These are phyloP conservation scores for Kalmusia sp. DNA, from an alignment of 2,329 filamentous ascomycete genomes.

Conservation along the genomic window DNA sequence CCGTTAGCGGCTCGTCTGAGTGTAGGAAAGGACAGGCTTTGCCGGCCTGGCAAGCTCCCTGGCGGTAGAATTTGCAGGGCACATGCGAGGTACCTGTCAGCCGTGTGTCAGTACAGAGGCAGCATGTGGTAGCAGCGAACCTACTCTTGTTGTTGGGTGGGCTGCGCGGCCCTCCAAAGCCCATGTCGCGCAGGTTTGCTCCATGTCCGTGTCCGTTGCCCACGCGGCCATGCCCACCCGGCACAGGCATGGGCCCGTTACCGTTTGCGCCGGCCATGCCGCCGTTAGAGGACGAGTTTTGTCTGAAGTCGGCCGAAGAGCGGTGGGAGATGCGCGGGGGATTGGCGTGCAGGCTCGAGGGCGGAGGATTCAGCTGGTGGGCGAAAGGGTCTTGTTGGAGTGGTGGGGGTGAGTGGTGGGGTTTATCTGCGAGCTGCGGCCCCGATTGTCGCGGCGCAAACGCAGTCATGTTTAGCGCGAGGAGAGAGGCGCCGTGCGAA, in stretches of 20 bases:
- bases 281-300: constrained; percentile 33
- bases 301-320: constrained; percentile 40
- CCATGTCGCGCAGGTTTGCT: constrained; percentile 45
- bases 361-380: constrained; percentile 35
- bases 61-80: constrained; percentile 98
- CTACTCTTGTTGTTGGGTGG: constrained; percentile 59
- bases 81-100: constrained; percentile 88
- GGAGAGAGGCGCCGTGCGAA: constrained; percentile 12
- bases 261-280: constrained; percentile 44
- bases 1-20: constrained; percentile 81
- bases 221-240: constrained; percentile 40
- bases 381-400: constrained; percentile 32
- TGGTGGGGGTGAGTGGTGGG: constrained; percentile 42
- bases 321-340: constrained; percentile 33
- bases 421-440: constrained; percentile 27
- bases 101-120: constrained; percentile 22
- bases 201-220: constrained; percentile 37
- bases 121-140: neutral
- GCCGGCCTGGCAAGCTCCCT: constrained; percentile 94
- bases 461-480: constrained; percentile 28
- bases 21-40: constrained; percentile 96
- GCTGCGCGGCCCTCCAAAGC: constrained; percentile 52
- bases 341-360: constrained; percentile 22
- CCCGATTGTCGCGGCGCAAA: constrained; percentile 30
- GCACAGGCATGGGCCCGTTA: constrained; percentile 46